These are phyloP conservation scores for Tetrapisispora phaffii DNA, from an alignment of 805 yeast genomes.

Conservation along the genomic window DNA sequence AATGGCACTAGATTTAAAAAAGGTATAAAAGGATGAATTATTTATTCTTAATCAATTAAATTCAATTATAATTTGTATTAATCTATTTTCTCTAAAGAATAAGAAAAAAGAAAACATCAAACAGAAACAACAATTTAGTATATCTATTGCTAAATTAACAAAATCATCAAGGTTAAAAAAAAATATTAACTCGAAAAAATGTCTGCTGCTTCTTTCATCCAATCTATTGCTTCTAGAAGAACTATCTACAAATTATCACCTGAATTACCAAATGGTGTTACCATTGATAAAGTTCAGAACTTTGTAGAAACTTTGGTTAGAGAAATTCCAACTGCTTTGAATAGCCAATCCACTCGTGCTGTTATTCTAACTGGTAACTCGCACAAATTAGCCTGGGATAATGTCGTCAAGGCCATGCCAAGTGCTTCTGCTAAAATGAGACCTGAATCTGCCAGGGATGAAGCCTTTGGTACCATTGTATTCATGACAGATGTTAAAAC, in stretches of 20 bases:
- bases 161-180: neutral
- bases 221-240: slow-evolving; percentile 35
- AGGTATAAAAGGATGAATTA: too few species aligned
- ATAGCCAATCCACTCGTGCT: slow-evolving; percentile 43
- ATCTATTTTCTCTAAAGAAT: too few species aligned
- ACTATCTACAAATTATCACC: slow-evolving; percentile 39
- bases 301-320: slow-evolving; percentile 37
- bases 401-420: slow-evolving; percentile 28
- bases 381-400: slow-evolving; percentile 39
- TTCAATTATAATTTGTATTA: too few species aligned
- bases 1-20: too few species aligned
- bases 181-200: neutral
- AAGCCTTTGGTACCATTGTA: slow-evolving; percentile 40
- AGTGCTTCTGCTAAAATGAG: slow-evolving; percentile 33
- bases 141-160: too few species aligned
- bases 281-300: slow-evolving; percentile 33
- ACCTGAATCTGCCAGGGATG: slow-evolving; percentile 35
- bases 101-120: too few species aligned
- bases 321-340: slow-evolving; percentile 43
- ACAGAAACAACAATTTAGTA: too few species aligned
- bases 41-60: too few species aligned
- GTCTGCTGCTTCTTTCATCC: slow-evolving; percentile 15
- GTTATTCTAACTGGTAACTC: slow-evolving; percentile 37
- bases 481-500: slow-evolving; percentile 38
- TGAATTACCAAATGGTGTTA: slow-evolving; percentile 34